Base-by-base conservation (phyloP, 2,329 filamentous ascomycete genomes). In the Pestalotiopsis sp. region DNA sequence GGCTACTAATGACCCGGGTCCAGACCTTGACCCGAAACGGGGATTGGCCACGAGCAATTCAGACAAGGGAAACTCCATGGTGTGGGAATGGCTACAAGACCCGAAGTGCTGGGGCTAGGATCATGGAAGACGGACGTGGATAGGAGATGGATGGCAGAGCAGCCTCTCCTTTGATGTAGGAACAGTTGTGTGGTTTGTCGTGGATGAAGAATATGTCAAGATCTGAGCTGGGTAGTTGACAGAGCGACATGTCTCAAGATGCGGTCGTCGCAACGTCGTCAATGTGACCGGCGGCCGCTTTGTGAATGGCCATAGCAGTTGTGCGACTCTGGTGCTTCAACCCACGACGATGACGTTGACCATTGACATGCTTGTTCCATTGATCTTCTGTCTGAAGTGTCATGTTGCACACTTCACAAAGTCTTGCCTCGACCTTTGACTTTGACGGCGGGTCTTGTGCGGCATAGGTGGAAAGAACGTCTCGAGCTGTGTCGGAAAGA, bases 321-420 rank as follows among this genome's bases (percentile, higher is more conserved):
- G 72, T 75, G 25, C 70, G 73, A 65, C 75, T 78, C 61, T 73
- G 75, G 59, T 69, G 72, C 45, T 72, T 74, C 17, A 79, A 12
- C 6, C 69, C 72, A 2, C 76, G 72, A 11, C 70, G 71, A 71
- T 87, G 85, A 23, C 77, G 78, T 63, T 78, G 79, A 56, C 84
- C 82, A 23, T 81, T 81, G 13, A 87, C 70, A 72, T 88, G 86
- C 61, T 72, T 75, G 66, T 81, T 72, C 85, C 85, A 87, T 68
- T 83, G 75, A 69, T 86, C 82, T 71, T 90, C 87, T 2, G 86
- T 89, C 66, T 90, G 77, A 4, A 86, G 80, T 25, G 89, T 88
- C 68, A 87, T 87, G 73, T 94, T 82, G 76, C 96, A 99, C 0
- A 90, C 72, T 2, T 94, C 90, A 75, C 96, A 99, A 20, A 85